A percentile compares a stretch with the other conserved stretches of the same genome.
Evolutionary conservation across 2,329 filamentous ascomycete species (phyloP).

Genomic region (Colletotrichum karsti): DNA sequence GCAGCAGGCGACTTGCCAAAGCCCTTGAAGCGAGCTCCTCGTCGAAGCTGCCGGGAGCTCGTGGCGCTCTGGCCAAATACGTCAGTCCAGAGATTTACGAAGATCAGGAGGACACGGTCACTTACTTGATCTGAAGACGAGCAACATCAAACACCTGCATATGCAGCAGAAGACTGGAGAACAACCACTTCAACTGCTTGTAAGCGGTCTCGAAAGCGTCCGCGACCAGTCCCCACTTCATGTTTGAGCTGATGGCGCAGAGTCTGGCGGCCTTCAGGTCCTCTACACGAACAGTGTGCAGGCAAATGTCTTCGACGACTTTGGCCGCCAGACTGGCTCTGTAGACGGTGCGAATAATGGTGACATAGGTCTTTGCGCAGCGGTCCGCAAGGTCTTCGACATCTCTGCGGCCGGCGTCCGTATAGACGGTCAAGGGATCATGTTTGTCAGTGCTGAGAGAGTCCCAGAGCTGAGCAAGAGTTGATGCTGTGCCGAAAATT

Average conservation of each 20-base stretch:
- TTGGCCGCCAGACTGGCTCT: slow-evolving; percentile 13
- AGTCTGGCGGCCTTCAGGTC: slow-evolving; percentile 18
- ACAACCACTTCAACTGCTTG: slow-evolving; percentile 3
- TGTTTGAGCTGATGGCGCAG: not conserved
- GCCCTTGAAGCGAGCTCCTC: slow-evolving; percentile 20
- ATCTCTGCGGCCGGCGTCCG: slow-evolving; percentile 8
- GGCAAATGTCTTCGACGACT: not conserved
- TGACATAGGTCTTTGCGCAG: slow-evolving; percentile 8
- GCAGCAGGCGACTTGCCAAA: slow-evolving; percentile 10
- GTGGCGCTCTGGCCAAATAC: not conserved
- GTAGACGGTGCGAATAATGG: slow-evolving; percentile 15
- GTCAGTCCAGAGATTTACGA: not conserved
- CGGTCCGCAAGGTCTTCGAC: slow-evolving; percentile 8
- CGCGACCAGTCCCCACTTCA: not conserved
- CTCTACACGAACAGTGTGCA: not conserved
- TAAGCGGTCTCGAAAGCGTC: not conserved
- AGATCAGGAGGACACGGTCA: too few relatives aligned
- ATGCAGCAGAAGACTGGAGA: not conserved
- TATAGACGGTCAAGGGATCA: slow-evolving; percentile 5
- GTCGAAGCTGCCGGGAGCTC: slow-evolving; percentile 17
- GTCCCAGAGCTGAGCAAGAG: slow-evolving; percentile 12
- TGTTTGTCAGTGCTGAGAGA: not conserved
- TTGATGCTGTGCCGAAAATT: not conserved
- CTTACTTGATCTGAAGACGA: slow-evolving; percentile 4
- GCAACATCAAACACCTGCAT: slow-evolving; percentile 16